Conservation (phyloP, 2,329 filamentous ascomycete species). For the Orbilia quercus region DNA sequence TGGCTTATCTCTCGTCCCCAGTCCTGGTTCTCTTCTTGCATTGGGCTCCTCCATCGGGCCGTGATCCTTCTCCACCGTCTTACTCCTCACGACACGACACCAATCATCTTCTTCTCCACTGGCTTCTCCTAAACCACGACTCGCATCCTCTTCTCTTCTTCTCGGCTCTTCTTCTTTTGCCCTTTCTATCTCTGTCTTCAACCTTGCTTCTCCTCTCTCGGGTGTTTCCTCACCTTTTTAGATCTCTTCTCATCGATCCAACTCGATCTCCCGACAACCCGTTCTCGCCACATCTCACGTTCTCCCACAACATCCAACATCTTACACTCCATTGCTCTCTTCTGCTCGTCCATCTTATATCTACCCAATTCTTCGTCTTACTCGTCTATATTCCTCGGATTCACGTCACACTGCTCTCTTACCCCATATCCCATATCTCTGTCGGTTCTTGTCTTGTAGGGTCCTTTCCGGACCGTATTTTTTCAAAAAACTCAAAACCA, state of each 20-base stretch:
- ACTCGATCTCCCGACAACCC: conserved; percentile 16
- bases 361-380: conserved; percentile 1
- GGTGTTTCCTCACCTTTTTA: conserved; percentile 11
- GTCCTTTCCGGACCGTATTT: conserved; percentile 27
- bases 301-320: conserved; percentile 28
- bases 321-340: conserved; percentile 8
- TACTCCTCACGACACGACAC: conserved; percentile 12
- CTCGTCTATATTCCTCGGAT: conserved; percentile 15
- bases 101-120: conserved; percentile 12
- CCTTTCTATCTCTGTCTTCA: neutral
- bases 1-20: neutral
- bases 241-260: neutral
- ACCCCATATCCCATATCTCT: conserved; percentile 7
- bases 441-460: conserved; percentile 11
- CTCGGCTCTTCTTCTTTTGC: neutral
- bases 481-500: conserved; percentile 16
- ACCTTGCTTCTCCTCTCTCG: neutral
- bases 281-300: conserved; percentile 30
- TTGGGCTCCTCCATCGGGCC: conserved; percentile 1
- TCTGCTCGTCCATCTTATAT: conserved; percentile 2
- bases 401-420: conserved; percentile 1
- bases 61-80: conserved; percentile 5
- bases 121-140: conserved; percentile 28
- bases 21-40: conserved; percentile 2
- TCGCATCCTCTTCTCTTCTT: conserved; percentile 11